Percentiles rank a stretch among this genome's conserved stretches.
Evolutionary conservation across 768 basidiomycete genomes (phyloP).

Genomic region (Sistotremastrum niveocremeum): DNA sequence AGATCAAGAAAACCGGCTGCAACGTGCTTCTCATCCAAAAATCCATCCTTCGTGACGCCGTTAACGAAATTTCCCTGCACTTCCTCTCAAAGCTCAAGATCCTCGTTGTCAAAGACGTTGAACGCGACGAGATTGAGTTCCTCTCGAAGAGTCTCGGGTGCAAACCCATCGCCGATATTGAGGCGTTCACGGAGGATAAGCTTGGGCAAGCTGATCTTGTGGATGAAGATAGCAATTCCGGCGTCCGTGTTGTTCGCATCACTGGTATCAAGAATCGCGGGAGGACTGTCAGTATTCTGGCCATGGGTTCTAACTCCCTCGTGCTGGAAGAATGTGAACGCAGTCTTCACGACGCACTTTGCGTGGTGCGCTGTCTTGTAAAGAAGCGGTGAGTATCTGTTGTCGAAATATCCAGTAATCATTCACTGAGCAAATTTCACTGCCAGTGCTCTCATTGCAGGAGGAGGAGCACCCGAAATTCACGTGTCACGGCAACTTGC

Average conservation of each 20-base stretch:
- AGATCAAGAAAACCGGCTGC: slow-evolving; percentile 99
- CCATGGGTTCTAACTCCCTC: slow-evolving; percentile 83
- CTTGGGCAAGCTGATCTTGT: slow-evolving; percentile 92
- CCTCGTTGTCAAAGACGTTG: slow-evolving; percentile 91
- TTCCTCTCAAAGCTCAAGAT: slow-evolving; percentile 97
- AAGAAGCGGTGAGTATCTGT: slow-evolving; percentile 71
- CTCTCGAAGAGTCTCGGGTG: slow-evolving; percentile 87
- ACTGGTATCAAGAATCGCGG: slow-evolving; percentile 92
- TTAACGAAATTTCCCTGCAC: slow-evolving; percentile 92
- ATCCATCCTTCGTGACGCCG: slow-evolving; percentile 97
- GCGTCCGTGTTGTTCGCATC: slow-evolving; percentile 85
- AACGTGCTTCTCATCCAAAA: slow-evolving; percentile 99
- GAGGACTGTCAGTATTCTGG: slow-evolving; percentile 88
- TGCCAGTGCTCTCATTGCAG: slow-evolving; percentile 76
- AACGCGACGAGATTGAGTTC: slow-evolving; percentile 98
- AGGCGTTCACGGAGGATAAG: slow-evolving; percentile 96
- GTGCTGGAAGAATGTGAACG: slow-evolving; percentile 96
- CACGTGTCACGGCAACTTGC: slow-evolving; percentile 87
- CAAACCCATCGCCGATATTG: slow-evolving; percentile 95
- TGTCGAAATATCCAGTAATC: neutral
- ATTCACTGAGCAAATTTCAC: neutral
- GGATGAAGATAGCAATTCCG: slow-evolving; percentile 72
- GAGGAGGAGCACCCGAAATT: slow-evolving; percentile 96
- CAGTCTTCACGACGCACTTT: slow-evolving; percentile 96
- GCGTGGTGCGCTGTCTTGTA: slow-evolving; percentile 94